Evolutionary conservation across 345 rosid species (phyloP), one percentile per base, ranked within the genome.

Genomic region (Carallia brachiata): DNA sequence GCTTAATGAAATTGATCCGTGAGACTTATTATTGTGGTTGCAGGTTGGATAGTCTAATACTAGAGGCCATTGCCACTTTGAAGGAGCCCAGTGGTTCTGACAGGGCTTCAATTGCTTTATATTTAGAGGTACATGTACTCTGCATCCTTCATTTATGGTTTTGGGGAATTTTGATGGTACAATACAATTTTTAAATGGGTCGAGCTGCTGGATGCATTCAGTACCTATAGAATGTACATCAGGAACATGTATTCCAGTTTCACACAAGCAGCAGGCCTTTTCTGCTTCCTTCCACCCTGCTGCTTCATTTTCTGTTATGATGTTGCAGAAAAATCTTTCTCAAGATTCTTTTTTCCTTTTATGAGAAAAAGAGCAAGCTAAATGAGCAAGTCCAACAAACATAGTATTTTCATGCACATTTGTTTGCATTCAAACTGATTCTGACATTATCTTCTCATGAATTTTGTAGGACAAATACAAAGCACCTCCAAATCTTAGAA

Each of bases 71-170:
- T 54, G 73, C 88, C 9, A 78, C 83, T 75, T 82, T 93, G 98
- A 90, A 81, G 85, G 97, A 89, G 76, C 82, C 85, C 31, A 79
- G 84, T 61, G 97, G 97, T 77, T 91, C 94, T 70, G 98, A 93
- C 70, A 81, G 88, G 77, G 85, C 91, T 74, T 83, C 97, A 12
- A 90, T 93, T 79, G 85, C 90, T 47, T 19, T 72, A 72, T 91
- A 84, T 80, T 87, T 93, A 77, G 92, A 93, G 97, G 98, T 93
- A 74, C 56, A 36, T 23, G 18, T 34, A 39, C 63, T 52, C 58
- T 58, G 59, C 31, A 9, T 71, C 50, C 6, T 13, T 60, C 37
- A 30, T 9, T 56, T 12, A 27, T 56, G 60, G 19, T 9, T 19
- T 56, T 27, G 32, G 28, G 34, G 60, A 56, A 56, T 8, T 56